phyloP scores from a whole-genome alignment of 768 basidiomycete genomes.

The Termitomyces heimii region DNA sequence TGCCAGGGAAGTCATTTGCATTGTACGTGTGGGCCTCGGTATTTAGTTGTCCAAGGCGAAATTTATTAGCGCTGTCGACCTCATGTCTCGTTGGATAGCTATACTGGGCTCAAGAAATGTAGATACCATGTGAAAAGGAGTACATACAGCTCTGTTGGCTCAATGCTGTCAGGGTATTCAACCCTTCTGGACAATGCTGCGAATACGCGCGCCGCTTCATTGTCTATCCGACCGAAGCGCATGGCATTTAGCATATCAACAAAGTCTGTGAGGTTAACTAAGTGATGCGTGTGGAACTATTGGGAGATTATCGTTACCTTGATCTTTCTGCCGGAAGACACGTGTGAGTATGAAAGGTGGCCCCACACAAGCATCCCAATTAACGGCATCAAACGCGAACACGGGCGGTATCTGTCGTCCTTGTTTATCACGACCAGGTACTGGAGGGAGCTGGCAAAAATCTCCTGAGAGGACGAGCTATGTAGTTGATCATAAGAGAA shows the following conservation, averaged over 20 bases:
- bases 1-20: slow-evolving; percentile 40
- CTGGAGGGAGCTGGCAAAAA: slow-evolving; percentile 89
- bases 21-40: slow-evolving; percentile 32
- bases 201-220: slow-evolving; percentile 43
- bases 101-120: background rate
- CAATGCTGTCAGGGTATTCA: slow-evolving; percentile 63
- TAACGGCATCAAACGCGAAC: slow-evolving; percentile 78
- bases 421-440: slow-evolving; percentile 44
- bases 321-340: slow-evolving; percentile 88
- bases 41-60: slow-evolving; percentile 39
- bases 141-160: slow-evolving; percentile 75
- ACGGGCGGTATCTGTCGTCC: slow-evolving; percentile 39
- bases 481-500: background rate
- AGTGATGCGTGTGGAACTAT: background rate
- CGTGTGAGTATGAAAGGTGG: slow-evolving; percentile 50
- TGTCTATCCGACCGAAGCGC: slow-evolving; percentile 64
- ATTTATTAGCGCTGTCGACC: slow-evolving; percentile 64
- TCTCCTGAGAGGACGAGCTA: slow-evolving; percentile 84
- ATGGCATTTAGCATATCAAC: slow-evolving; percentile 85
- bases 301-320: slow-evolving; percentile 33
- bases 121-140: background rate
- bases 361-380: slow-evolving; percentile 67
- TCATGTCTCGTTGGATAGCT: slow-evolving; percentile 69
- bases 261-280: slow-evolving; percentile 39
- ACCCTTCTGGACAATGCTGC: slow-evolving; percentile 48